phyloP scores from a whole-genome alignment of 495 filamentous ascomycete species.

The Immersiella caudata region DNA sequence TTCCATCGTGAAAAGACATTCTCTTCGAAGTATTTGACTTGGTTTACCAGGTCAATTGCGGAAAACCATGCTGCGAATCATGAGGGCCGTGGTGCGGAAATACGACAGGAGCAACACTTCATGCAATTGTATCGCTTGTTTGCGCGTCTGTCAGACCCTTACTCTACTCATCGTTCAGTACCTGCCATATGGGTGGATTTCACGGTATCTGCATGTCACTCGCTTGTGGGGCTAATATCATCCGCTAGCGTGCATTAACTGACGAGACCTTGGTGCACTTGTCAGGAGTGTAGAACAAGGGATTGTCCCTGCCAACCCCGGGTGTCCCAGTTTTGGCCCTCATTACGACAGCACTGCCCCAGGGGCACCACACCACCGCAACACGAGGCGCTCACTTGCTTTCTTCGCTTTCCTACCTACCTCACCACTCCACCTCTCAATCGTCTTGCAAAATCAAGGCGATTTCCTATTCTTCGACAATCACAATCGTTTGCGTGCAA shows the following conservation, averaged over 20 bases:
- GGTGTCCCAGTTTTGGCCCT: constrained; percentile 10
- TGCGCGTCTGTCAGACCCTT: background rate
- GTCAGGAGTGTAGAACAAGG: constrained; percentile 9
- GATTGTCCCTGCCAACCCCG: constrained; percentile 12
- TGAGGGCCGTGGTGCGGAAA: background rate
- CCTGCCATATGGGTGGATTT: background rate
- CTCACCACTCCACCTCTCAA: background rate
- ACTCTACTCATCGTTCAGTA: background rate
- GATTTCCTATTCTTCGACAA: background rate
- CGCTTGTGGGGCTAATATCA: background rate
- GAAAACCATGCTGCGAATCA: background rate
- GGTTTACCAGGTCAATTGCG: background rate
- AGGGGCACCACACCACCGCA: constrained; percentile 11
- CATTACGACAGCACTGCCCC: constrained; percentile 17
- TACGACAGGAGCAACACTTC: constrained; percentile 1
- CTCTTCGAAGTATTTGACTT: background rate
- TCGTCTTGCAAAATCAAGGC: background rate
- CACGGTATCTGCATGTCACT: background rate
- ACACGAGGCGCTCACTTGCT: constrained; percentile 5
- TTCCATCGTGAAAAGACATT: background rate
- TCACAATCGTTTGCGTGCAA: constrained; percentile 12
- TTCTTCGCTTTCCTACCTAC: constrained; percentile 5
- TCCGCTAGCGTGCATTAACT: constrained; percentile 6
- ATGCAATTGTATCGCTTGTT: constrained; percentile 2
- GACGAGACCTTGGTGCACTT: background rate